These are phyloP conservation scores for Melanogaster broomeanus DNA, from an alignment of 768 basidiomycete species.

Conservation along the genomic window DNA sequence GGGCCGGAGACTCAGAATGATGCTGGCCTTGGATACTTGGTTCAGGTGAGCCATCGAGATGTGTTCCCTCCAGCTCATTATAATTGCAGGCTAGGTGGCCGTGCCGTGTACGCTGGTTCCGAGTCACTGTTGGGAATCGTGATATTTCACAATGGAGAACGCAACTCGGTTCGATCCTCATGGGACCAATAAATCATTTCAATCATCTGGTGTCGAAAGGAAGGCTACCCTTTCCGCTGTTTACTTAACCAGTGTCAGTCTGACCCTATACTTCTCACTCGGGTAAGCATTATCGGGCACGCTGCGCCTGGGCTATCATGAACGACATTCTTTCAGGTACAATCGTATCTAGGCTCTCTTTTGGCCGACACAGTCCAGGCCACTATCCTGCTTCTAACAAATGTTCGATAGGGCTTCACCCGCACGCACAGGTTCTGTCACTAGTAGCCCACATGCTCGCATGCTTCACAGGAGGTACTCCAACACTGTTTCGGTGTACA, in stretches of 20 bases:
- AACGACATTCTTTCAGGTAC: constrained; percentile 47
- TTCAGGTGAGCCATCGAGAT: too few relatives aligned
- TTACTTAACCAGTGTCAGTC: constrained; percentile 80
- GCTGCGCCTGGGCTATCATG: neutral
- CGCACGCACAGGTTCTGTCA: constrained; percentile 63
- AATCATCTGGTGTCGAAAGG: constrained; percentile 86
- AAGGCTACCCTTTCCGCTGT: constrained; percentile 76
- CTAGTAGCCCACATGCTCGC: constrained; percentile 88
- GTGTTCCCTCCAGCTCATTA: too few relatives aligned
- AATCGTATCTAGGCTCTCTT: constrained; percentile 88
- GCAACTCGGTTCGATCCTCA: too few relatives aligned
- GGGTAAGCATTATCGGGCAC: constrained; percentile 52
- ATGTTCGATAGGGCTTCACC: neutral
- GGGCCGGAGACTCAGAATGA: too few relatives aligned
- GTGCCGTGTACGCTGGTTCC: too few relatives aligned
- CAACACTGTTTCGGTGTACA: constrained; percentile 78
- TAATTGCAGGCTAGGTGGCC: too few relatives aligned
- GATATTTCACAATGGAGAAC: too few relatives aligned
- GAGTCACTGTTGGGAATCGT: constrained; percentile 99
- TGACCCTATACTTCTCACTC: constrained; percentile 81
- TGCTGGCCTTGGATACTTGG: too few relatives aligned
- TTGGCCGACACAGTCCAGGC: constrained; percentile 81
- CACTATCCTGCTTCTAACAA: constrained; percentile 9
- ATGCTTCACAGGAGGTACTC: constrained; percentile 91
- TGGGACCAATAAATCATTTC: constrained; percentile 89